phyloP scores from a whole-genome alignment of 306 rosid species.

The Dryas alaskensis region DNA sequence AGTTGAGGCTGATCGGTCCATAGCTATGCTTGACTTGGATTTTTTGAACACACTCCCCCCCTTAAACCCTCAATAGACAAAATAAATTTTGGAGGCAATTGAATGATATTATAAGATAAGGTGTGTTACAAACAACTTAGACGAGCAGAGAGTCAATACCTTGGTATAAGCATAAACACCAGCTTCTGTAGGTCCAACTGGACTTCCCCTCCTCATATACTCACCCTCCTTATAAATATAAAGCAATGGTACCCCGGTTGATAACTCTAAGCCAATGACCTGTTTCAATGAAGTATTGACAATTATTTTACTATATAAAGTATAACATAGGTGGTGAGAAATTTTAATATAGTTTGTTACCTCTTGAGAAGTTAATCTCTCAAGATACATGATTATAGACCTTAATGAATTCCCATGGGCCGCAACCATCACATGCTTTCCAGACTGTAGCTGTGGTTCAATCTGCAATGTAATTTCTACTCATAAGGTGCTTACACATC shows the following conservation, averaged over 20 bases:
- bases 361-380: conserved; percentile 75
- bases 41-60: neutral
- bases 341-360: conserved; percentile 28
- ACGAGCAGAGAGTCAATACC: conserved; percentile 36
- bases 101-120: neutral
- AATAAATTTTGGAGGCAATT: neutral
- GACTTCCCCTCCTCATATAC: conserved; percentile 76
- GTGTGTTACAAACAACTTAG: neutral
- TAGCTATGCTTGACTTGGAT: neutral
- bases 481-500: conserved; percentile 12
- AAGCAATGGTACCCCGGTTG: conserved; percentile 80
- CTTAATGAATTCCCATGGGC: conserved; percentile 84
- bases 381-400: conserved; percentile 78
- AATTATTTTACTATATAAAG: conserved; percentile 3
- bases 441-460: conserved; percentile 67
- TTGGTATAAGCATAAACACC: conserved; percentile 76
- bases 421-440: conserved; percentile 72
- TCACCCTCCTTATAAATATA: conserved; percentile 63
- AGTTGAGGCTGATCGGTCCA: neutral
- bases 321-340: neutral
- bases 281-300: conserved; percentile 23
- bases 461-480: conserved; percentile 46
- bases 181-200: conserved; percentile 62
- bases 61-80: neutral
- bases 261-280: conserved; percentile 73